A percentile compares a stretch with the other conserved stretches of the same genome.
Conservation (phyloP, 257 asterid genomes). For the Solanum peruvianum region DNA sequence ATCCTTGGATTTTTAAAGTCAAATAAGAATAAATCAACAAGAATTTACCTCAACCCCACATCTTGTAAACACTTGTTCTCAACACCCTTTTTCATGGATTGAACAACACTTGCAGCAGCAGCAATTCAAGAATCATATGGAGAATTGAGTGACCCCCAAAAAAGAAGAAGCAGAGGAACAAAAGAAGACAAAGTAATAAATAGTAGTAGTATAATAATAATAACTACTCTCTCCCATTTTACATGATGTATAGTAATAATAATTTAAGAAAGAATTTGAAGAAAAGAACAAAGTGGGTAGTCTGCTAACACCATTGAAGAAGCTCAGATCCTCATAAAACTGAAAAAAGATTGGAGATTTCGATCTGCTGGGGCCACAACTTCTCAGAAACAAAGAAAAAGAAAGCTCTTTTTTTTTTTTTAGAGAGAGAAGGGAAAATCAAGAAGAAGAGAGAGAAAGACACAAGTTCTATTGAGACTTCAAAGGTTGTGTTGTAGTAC, state of each 20-base stretch:
- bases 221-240: neutral
- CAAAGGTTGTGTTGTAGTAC: neutral
- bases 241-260: neutral
- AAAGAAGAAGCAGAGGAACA: neutral
- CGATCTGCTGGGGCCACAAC: conserved; percentile 65
- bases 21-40: conserved; percentile 37
- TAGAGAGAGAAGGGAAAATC: conserved; percentile 40
- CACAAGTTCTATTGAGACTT: neutral
- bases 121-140: conserved; percentile 31
- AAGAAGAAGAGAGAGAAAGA: conserved; percentile 1
- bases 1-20: conserved; percentile 21
- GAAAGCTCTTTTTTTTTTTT: conserved; percentile 1
- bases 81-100: neutral
- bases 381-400: conserved; percentile 14
- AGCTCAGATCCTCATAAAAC: conserved; percentile 77
- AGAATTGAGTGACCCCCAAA: conserved; percentile 28
- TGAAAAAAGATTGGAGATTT: conserved; percentile 52
- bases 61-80: conserved; percentile 30
- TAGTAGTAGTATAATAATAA: neutral
- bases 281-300: conserved; percentile 21
- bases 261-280: conserved; percentile 26
- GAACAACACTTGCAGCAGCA: conserved; percentile 9
- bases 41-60: conserved; percentile 81
- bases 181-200: neutral
- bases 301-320: conserved; percentile 54